A percentile compares a stretch with the other conserved stretches of the same genome.
These are phyloP conservation scores for Hyphodiscus sp. DNA, from an alignment of 2,329 filamentous ascomycete genomes.

Conservation along the genomic window DNA sequence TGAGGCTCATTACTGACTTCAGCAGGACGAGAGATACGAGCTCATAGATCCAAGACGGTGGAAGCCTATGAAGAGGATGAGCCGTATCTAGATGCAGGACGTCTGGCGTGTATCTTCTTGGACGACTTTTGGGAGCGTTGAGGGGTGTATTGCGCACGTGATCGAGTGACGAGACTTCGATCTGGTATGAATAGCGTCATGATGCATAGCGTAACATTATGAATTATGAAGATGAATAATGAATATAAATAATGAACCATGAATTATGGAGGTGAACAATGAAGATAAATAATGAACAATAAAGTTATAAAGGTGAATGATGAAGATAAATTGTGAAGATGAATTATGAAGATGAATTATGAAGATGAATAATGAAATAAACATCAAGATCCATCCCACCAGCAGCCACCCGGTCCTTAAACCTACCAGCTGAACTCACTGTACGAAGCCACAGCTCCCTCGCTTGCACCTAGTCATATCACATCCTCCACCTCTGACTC, in stretches of 20 bases:
- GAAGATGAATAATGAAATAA: too few species aligned
- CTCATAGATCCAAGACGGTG: slow-evolving; percentile 9
- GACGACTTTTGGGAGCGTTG: slow-evolving; percentile 26
- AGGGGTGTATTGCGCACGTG: background rate
- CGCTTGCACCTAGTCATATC: too few species aligned
- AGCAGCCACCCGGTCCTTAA: too few species aligned
- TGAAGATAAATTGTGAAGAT: too few species aligned
- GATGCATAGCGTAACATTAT: background rate
- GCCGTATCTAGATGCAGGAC: slow-evolving; percentile 24
- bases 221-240: background rate
- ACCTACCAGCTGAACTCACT: too few species aligned
- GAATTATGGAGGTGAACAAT: too few species aligned
- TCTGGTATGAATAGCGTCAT: background rate
- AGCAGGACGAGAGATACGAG: slow-evolving; percentile 20
- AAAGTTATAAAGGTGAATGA: too few species aligned
- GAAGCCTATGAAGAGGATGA: slow-evolving; percentile 10
- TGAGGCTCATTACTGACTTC: slow-evolving; percentile 16
- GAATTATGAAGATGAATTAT: too few species aligned
- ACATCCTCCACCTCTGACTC: background rate
- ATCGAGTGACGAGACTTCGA: background rate
- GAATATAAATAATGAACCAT: too few species aligned
- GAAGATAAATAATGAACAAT: too few species aligned
- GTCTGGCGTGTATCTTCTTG: slow-evolving; percentile 26
- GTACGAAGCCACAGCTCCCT: too few species aligned
- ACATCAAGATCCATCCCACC: too few species aligned